Conservation (phyloP, 768 basidiomycete genomes). For the Rhodosporidiobolus odoratus region DNA sequence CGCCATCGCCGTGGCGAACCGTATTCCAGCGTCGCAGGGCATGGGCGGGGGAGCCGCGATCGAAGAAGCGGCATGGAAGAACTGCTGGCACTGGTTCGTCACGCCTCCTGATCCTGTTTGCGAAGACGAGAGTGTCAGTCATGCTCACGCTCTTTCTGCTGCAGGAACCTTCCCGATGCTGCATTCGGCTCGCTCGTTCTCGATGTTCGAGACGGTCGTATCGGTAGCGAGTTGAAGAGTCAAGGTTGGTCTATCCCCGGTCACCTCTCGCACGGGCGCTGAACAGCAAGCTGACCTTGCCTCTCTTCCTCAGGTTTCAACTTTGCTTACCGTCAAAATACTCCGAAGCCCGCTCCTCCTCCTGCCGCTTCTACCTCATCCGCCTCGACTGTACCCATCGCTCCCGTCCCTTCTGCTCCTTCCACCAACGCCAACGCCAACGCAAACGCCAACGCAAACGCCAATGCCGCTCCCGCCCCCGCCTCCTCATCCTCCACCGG, state of each 20-base stretch:
- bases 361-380: constrained; percentile 1
- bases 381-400: not conserved
- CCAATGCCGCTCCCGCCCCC: not conserved
- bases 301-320: constrained; percentile 67
- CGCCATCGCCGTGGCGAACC: constrained; percentile 74
- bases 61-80: constrained; percentile 96
- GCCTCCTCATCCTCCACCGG: not conserved
- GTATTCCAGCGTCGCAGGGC: constrained; percentile 60
- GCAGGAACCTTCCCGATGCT: constrained; percentile 83
- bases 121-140: too few relatives aligned
- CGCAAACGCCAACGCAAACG: not conserved
- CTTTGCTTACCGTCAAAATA: constrained; percentile 79
- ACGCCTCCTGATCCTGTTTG: too few relatives aligned
- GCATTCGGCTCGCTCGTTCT: constrained; percentile 82
- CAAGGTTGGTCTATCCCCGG: constrained; percentile 60
- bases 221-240: constrained; percentile 85
- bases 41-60: constrained; percentile 52
- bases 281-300: not conserved
- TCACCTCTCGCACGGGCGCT: not conserved
- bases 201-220: constrained; percentile 83
- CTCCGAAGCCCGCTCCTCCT: not conserved
- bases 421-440: not conserved
- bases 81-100: constrained; percentile 83
- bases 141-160: too few relatives aligned
- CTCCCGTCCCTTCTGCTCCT: not conserved